Base-by-base conservation (phyloP, 345 rosid species). In the Sonneratia alba region DNA sequence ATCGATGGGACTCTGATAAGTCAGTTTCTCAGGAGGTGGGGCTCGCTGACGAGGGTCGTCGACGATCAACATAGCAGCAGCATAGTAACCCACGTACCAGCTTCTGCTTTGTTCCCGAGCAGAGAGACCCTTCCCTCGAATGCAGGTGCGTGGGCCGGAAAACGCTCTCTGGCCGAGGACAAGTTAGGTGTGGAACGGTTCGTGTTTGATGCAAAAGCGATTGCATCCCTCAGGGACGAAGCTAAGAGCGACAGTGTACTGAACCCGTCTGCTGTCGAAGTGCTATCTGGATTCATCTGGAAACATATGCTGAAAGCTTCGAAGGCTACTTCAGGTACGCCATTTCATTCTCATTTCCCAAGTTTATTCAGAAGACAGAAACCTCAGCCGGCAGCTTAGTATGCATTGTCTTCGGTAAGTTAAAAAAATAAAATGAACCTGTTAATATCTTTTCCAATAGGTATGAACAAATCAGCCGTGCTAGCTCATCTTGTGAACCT, bases 11-110 rank as follows among this genome's bases (percentile, higher is more conserved):
- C 69, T 43, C 8, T 68, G 38, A 6, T 64, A 6, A 21, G 38
- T 10, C 22, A 36, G 0, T 72, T 71, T 36, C 34, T 64, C n/a
- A 72, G 48, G 66, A 48, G 14, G 27, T 72, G 74, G 74, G 42
- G 61, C 19, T 56, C 74, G 51, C 27, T 24, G 11, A 51, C 74
- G 14, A 59, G 36, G 24, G 22, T 10, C 45, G 36, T 24, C 37
- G 45, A 40, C 32, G 43, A 70, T 32, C 72, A 53, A 32, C 55
- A 49, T 12, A 13, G 3, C 55, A 27, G 6, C 10, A 34, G 22
- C 42, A 36, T 1, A 18, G 72, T 38, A 0, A 42, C 49, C 64
- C 38, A 27, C 36, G n/a, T 9, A 6, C 38, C 71, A 21, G 27
- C 72, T 36, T 55, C 72, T 0, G 12, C 45, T 61, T 22, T 70